These are phyloP conservation scores for Botrytis deweyae DNA, from an alignment of 2,329 filamentous ascomycete species.

Conservation along the genomic window DNA sequence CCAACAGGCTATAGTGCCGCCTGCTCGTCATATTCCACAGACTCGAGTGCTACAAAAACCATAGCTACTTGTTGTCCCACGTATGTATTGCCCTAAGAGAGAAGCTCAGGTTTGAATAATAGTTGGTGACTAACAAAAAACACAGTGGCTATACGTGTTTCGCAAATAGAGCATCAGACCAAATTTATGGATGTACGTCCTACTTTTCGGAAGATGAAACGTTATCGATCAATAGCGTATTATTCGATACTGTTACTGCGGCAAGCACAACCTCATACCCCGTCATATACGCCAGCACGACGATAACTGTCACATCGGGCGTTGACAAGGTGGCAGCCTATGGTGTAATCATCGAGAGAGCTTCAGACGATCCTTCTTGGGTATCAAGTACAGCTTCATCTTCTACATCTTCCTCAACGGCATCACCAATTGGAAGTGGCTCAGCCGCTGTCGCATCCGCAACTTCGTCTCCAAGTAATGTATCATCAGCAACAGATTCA, in stretches of 20 bases:
- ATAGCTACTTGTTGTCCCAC: slow-evolving; percentile 16
- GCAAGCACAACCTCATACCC: slow-evolving; percentile 1
- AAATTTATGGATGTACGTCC: slow-evolving; percentile 17
- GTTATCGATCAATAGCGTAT: background rate
- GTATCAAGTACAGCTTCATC: background rate
- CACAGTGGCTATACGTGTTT: slow-evolving; percentile 14
- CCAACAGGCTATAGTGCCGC: slow-evolving; percentile 5
- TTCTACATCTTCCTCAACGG: background rate
- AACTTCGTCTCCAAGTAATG: background rate
- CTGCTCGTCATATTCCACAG: slow-evolving; percentile 14
- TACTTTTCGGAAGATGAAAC: background rate
- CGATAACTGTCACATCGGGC: background rate
- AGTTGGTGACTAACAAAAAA: background rate
- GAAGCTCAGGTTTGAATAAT: background rate
- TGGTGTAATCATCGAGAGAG: slow-evolving; percentile 18
- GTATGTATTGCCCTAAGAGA: background rate
- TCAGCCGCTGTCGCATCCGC: background rate
- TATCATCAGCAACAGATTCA: background rate
- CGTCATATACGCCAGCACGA: background rate
- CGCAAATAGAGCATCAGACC: background rate
- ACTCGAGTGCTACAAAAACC: background rate
- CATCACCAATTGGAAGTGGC: background rate
- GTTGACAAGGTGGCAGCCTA: slow-evolving; percentile 5
- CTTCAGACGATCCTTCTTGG: slow-evolving; percentile 6
- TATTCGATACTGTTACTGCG: slow-evolving; percentile 5